phyloP scores from a whole-genome alignment of 495 filamentous ascomycete species.

The Venustampulla echinocandica region DNA sequence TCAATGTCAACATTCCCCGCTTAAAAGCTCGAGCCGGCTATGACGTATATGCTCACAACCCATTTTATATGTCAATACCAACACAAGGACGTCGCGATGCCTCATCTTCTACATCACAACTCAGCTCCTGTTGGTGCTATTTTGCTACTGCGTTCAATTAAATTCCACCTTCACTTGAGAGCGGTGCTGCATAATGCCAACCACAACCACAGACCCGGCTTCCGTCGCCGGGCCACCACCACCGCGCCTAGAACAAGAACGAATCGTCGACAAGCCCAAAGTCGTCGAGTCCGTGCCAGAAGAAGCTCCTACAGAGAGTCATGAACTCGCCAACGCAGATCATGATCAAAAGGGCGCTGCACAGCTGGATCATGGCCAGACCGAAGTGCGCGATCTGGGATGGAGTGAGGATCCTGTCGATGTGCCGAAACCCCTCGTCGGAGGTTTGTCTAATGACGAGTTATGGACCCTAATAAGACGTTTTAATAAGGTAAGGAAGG shows the following conservation, averaged over 20 bases:
- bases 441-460: slow-evolving; percentile 72
- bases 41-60: too few species aligned
- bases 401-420: slow-evolving; percentile 57
- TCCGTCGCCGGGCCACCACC: background rate
- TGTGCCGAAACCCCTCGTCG: slow-evolving; percentile 56
- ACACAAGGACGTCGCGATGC: too few species aligned
- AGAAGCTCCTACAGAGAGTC: slow-evolving; percentile 19
- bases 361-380: slow-evolving; percentile 16
- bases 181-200: too few species aligned
- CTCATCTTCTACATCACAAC: too few species aligned
- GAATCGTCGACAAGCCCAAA: slow-evolving; percentile 7
- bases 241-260: background rate
- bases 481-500: slow-evolving; percentile 64
- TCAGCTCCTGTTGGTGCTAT: too few species aligned
- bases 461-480: slow-evolving; percentile 72
- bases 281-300: slow-evolving; percentile 12
- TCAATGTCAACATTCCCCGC: too few species aligned
- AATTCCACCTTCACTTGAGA: too few species aligned
- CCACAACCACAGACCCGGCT: background rate
- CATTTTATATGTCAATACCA: too few species aligned
- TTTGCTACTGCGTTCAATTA: too few species aligned
- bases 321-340: slow-evolving; percentile 20
- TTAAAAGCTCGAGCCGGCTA: too few species aligned
- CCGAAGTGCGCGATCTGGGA: slow-evolving; percentile 48
- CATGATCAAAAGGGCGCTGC: slow-evolving; percentile 22